Percentiles rank a stretch among this genome's conserved stretches.
phyloP scores from a whole-genome alignment of 345 rosid genomes.

The Citrus glauca region DNA sequence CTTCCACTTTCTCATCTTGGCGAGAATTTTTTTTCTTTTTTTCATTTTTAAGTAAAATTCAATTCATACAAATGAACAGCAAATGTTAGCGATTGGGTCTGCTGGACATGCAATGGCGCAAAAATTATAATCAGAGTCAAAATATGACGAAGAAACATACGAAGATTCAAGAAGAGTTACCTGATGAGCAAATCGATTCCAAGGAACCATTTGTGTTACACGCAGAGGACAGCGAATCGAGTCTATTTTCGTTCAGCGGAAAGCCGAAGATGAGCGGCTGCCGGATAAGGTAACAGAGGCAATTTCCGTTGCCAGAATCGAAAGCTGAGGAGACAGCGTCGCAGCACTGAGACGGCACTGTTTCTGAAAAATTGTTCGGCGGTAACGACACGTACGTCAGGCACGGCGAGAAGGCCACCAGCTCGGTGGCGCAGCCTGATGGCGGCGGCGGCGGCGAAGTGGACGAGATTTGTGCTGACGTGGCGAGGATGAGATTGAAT shows the following conservation, averaged over 20 bases:
- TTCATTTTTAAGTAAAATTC: too few species aligned
- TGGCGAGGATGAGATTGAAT: conserved; percentile 17
- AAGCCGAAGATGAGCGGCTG: conserved; percentile 71
- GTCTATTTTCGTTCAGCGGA: conserved; percentile 58
- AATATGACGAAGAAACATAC: not conserved
- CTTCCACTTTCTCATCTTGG: not conserved
- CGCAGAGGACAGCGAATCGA: conserved; percentile 47
- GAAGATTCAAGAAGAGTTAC: conserved; percentile 9
- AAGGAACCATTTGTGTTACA: conserved; percentile 36
- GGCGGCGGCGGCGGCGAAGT: conserved; percentile 29
- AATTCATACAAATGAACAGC: too few species aligned
- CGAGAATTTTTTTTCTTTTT: not conserved
- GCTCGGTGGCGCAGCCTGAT: conserved; percentile 42
- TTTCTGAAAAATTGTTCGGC: conserved; percentile 52
- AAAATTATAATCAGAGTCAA: not conserved
- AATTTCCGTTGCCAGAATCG: conserved; percentile 36
- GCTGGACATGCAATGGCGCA: not conserved
- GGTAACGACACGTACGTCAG: conserved; percentile 58
- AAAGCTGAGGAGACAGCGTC: conserved; percentile 40
- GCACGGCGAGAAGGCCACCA: conserved; percentile 76
- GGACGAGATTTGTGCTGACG: not conserved
- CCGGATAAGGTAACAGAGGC: conserved; percentile 69
- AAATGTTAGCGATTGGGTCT: too few species aligned
- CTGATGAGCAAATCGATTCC: conserved; percentile 48
- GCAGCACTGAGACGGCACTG: conserved; percentile 55